These are phyloP conservation scores for Mallotus nudiflorus DNA, from an alignment of 345 rosid genomes.

Conservation along the genomic window DNA sequence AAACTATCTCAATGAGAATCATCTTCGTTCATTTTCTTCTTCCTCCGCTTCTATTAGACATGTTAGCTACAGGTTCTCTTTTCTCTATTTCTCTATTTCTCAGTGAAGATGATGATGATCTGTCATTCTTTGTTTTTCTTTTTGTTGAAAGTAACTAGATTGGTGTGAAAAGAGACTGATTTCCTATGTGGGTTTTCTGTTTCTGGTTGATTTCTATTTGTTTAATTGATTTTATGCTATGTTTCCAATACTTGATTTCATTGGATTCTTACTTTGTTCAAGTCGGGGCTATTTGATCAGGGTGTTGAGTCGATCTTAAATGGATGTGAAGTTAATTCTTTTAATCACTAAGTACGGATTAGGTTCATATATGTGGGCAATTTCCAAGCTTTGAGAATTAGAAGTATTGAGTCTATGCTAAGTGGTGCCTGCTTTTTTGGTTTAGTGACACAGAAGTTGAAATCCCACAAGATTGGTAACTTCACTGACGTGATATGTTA, in stretches of 20 bases:
- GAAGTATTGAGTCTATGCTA: neutral
- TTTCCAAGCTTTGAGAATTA: neutral
- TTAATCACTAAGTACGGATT: neutral
- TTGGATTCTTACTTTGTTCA: neutral
- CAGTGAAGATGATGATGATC: neutral
- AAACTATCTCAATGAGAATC: constrained; percentile 29
- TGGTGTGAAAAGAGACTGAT: neutral
- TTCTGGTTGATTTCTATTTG: neutral
- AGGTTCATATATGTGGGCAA: neutral
- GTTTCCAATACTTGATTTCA: neutral
- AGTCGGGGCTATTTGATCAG: neutral
- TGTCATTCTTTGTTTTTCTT: neutral
- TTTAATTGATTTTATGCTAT: neutral
- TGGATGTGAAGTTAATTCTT: neutral
- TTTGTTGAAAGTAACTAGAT: neutral
- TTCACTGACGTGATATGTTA: neutral
- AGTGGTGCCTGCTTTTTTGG: neutral
- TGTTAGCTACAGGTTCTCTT: constrained; percentile 48
- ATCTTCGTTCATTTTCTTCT: constrained; percentile 30
- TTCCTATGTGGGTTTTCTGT: neutral
- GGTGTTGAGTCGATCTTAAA: neutral
- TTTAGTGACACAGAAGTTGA: neutral
- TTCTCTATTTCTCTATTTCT: neutral
- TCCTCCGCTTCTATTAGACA: constrained; percentile 43
- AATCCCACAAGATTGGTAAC: neutral